Conservation (phyloP, 1,284 basidiomycete species). For the Erythrobasidium hasegawianum region DNA sequence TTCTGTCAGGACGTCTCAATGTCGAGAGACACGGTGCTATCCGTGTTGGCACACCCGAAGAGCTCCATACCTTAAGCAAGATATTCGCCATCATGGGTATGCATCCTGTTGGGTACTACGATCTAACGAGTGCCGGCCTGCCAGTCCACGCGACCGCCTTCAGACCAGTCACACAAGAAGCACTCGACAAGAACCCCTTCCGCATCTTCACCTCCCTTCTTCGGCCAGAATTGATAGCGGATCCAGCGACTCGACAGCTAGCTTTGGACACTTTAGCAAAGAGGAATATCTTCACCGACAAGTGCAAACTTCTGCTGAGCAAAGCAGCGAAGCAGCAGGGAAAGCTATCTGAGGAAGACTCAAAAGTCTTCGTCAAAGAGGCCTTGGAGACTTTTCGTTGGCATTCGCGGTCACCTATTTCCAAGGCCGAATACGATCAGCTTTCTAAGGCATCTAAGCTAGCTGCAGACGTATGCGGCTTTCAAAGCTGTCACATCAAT, state of each 20-base stretch:
- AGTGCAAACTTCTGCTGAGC: slow-evolving; percentile 45
- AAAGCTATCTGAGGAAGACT: slow-evolving; percentile 43
- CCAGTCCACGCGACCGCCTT: slow-evolving; percentile 54
- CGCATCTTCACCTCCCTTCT: slow-evolving; percentile 52
- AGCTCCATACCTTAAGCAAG: slow-evolving; percentile 49
- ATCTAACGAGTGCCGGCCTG: slow-evolving; percentile 50
- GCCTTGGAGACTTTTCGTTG: slow-evolving; percentile 51
- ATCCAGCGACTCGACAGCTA: slow-evolving; percentile 43
- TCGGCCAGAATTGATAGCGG: slow-evolving; percentile 48
- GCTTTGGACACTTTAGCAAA: slow-evolving; percentile 45
- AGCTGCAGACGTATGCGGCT: slow-evolving; percentile 52
- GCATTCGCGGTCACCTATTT: slow-evolving; percentile 49
- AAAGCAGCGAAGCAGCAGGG: slow-evolving; percentile 46
- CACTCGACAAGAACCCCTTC: slow-evolving; percentile 51
- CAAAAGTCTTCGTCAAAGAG: slow-evolving; percentile 46
- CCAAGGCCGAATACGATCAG: slow-evolving; percentile 46
- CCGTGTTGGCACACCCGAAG: slow-evolving; percentile 50
- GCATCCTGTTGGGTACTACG: slow-evolving; percentile 52
- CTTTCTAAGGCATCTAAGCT: slow-evolving; percentile 48
- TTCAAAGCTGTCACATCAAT: slow-evolving; percentile 52
- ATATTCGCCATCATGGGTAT: slow-evolving; percentile 51
- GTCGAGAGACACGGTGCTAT: slow-evolving; percentile 53
- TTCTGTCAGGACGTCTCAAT: slow-evolving; percentile 47
- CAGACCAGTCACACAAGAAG: slow-evolving; percentile 45
- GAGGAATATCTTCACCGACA: slow-evolving; percentile 49